Base-by-base conservation (phyloP, 768 basidiomycete genomes). In the Leucocoprinus leucothites region DNA sequence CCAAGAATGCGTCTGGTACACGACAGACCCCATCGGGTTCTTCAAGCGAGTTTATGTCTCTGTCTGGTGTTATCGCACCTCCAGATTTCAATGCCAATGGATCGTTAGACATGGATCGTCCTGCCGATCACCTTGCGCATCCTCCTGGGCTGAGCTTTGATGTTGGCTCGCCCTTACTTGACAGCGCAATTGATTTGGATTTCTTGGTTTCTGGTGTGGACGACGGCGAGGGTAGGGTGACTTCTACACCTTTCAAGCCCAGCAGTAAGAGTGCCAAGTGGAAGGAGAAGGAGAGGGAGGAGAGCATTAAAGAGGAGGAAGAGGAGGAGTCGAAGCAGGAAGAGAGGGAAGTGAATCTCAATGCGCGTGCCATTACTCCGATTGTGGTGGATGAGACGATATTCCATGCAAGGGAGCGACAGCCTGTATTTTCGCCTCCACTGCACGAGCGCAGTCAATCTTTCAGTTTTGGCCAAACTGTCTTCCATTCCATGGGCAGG, bases 401-500 rank as follows among this genome's bases (percentile, higher is more conserved):
- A 16, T 81, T 79, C 60, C 79, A 78, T 60, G 63, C 71, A 0
- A 66, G 65, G 42, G 76, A 80, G 47, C 74, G 70, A 50, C 63
- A 70, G 2, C 70, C 74, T 7, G 68, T 68, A 18, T 59, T 77
- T 1, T 67, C 71, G 16, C 54, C 68, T 4, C 64, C 69, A 0
- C 64, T 75, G 8, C 79, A 80, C 48, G 82, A 85, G 51, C 81
- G 84, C 28, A 84, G 82, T 58, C 78, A 84, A n/a, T 86, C 85
- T 1, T 86, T 85, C 67, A 85, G 82, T 63, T 78, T 84, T 51
- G 85, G 84, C 2, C 82, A 85, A 62, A 80, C 82, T 1, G 69
- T 83, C 11, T 86, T 86, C 66, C 82, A 77, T 59, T 82, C 85
- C 3, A 70, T 80, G 60, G 59, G 58, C 19, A 62, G 64, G n/a